These are phyloP conservation scores for Rosa hybrid DNA, from an alignment of 331 rosid species.

Conservation along the genomic window DNA sequence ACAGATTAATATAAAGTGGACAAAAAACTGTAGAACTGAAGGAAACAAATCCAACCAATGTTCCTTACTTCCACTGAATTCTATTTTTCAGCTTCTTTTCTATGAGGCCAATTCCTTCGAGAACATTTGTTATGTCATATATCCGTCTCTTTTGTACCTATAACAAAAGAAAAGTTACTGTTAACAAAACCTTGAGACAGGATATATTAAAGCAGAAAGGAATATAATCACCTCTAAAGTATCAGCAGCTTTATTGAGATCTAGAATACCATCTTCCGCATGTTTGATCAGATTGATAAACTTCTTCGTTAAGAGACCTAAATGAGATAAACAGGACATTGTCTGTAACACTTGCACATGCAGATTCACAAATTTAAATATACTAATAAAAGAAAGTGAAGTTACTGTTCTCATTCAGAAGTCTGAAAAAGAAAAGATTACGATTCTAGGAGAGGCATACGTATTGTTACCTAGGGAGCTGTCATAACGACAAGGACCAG, in stretches of 20 bases:
- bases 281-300: slow-evolving; percentile 90
- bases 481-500: slow-evolving; percentile 98
- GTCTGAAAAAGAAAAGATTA: background rate
- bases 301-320: slow-evolving; percentile 93
- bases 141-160: slow-evolving; percentile 98
- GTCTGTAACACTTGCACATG: slow-evolving; percentile 6
- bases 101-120: slow-evolving; percentile 98
- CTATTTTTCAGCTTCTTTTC: slow-evolving; percentile 97
- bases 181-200: slow-evolving; percentile 28
- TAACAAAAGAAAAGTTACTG: slow-evolving; percentile 27
- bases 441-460: slow-evolving; percentile 23
- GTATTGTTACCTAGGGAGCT: slow-evolving; percentile 81
- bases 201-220: slow-evolving; percentile 29
- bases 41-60: slow-evolving; percentile 16
- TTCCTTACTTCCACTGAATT: slow-evolving; percentile 95
- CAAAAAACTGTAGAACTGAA: slow-evolving; percentile 13
- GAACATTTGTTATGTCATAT: slow-evolving; percentile 98
- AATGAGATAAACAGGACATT: slow-evolving; percentile 25
- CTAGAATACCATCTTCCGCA: slow-evolving; percentile 97
- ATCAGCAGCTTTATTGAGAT: slow-evolving; percentile 93
- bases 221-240: slow-evolving; percentile 73
- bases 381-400: slow-evolving; percentile 5
- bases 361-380: slow-evolving; percentile 8
- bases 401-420: background rate
- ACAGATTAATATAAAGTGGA: slow-evolving; percentile 26